phyloP scores from a whole-genome alignment of 2,329 filamentous ascomycete species.

The Diaporthe eres region DNA sequence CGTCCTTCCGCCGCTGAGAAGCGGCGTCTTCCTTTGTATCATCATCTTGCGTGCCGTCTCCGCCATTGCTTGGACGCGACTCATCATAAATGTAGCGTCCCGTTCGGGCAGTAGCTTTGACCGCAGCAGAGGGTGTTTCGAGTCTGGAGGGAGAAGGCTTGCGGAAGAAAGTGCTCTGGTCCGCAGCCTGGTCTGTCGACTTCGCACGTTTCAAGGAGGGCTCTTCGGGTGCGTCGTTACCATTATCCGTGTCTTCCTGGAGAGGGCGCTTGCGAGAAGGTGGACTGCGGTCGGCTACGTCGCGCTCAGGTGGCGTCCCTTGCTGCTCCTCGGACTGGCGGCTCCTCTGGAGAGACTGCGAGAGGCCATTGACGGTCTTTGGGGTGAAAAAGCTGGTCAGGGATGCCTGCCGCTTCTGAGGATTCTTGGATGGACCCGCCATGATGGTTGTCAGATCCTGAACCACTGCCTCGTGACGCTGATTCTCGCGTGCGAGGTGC shows the following conservation, averaged over 20 bases:
- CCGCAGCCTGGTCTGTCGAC: constrained; percentile 54
- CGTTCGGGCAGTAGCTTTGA: constrained; percentile 52
- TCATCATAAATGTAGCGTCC: constrained; percentile 66
- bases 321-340: constrained; percentile 38
- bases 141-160: constrained; percentile 53
- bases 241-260: constrained; percentile 61
- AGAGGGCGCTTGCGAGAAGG: constrained; percentile 65
- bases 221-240: constrained; percentile 55
- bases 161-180: constrained; percentile 55
- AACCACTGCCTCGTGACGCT: constrained; percentile 1
- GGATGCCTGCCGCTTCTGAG: constrained; percentile 80
- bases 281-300: constrained; percentile 41
- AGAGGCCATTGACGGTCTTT: constrained; percentile 65
- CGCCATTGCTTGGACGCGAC: constrained; percentile 57
- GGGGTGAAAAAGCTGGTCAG: constrained; percentile 89
- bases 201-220: constrained; percentile 62
- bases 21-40: constrained; percentile 55
- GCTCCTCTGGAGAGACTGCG: constrained; percentile 39
- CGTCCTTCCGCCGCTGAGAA: constrained; percentile 72
- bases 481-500: constrained; percentile 4
- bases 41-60: constrained; percentile 58
- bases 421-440: constrained; percentile 56
- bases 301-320: background rate
- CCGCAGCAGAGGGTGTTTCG: constrained; percentile 40
- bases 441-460: constrained; percentile 49